Base-by-base conservation (phyloP, 805 yeast genomes). In the Candida sithepensis region DNA sequence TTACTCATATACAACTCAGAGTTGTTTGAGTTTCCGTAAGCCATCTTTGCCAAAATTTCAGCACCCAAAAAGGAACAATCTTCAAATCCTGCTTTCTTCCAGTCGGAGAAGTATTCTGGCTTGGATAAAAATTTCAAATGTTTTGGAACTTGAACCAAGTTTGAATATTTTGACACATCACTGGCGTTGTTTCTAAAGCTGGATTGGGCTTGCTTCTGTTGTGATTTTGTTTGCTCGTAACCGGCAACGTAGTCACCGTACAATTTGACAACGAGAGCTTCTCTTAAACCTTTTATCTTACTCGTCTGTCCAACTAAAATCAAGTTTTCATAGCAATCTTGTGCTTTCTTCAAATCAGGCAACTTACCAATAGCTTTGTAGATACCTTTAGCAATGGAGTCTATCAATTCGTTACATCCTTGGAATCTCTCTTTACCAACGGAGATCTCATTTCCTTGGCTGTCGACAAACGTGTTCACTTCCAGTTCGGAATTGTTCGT, bases 81-180 rank as follows among this genome's bases (percentile, higher is more conserved):
- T 48, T 84, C 82, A 77, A 85, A 84, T 1, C 92, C 90, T 34
- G 68, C 67, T 64, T 80, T 81, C 68, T 91, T 91, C 97, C 97
- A 92, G 55, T 88, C 96, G 1, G 96, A 88, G 68, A 92, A 92
- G 66, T 92, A 91, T 47, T 92, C 98, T 0, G 97, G 95, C 64
- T 81, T 77, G 58, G 84, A 84, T 22, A 83, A 81, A 43, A 81
- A 61, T 54, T 78, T 81, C 47, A 91, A 77, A 13, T 82, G 72
- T n/a, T 82, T 81, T 20, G 97, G 98, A 2, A 84, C 90, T 68
- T 92, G 98, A 21, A 43, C 74, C 53, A 51, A 62, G 49, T 52
- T 59, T 54, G 53, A 53, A 54, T 48, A 69, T 58, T 51, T 61
- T 13, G 52, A 48, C 39, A 52, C 16, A 28, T 55, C 53, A 30